phyloP scores from a whole-genome alignment of 495 filamentous ascomycete species.

The Penicillium longicatenatum region DNA sequence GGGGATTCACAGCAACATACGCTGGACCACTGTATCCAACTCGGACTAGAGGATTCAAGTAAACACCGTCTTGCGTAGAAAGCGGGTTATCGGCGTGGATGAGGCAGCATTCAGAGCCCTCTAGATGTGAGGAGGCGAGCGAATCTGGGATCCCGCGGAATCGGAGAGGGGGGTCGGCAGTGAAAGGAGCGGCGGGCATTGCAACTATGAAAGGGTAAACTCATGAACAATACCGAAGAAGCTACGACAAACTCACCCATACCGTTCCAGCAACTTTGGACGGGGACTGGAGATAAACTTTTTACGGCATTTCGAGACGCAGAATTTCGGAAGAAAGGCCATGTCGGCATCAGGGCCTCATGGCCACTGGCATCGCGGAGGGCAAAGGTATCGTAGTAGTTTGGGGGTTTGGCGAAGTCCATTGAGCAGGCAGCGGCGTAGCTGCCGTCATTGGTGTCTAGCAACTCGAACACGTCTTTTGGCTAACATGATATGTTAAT shows the following conservation, averaged over 20 bases:
- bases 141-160: constrained; percentile 75
- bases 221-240: background rate
- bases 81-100: constrained; percentile 74
- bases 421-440: constrained; percentile 84
- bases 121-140: constrained; percentile 68
- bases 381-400: constrained; percentile 85
- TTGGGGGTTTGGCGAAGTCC: constrained; percentile 69
- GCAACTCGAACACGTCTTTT: constrained; percentile 67
- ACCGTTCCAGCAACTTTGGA: constrained; percentile 84
- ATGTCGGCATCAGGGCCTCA: constrained; percentile 63
- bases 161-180: constrained; percentile 39
- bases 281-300: constrained; percentile 59
- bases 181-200: constrained; percentile 63
- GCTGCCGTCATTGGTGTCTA: constrained; percentile 68
- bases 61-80: constrained; percentile 60
- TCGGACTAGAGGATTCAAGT: constrained; percentile 74
- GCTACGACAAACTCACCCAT: constrained; percentile 48
- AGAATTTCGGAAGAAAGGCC: constrained; percentile 74
- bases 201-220: constrained; percentile 40
- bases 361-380: constrained; percentile 69
- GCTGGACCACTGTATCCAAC: constrained; percentile 67
- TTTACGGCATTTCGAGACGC: constrained; percentile 61
- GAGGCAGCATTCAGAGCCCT: constrained; percentile 81
- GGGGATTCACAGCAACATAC: constrained; percentile 55
- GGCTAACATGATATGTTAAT: constrained; percentile 28